Evolutionary conservation across 2,329 filamentous ascomycete species (phyloP), one percentile per base, ranked within the genome.

Genomic region (Epichloe elymi): DNA sequence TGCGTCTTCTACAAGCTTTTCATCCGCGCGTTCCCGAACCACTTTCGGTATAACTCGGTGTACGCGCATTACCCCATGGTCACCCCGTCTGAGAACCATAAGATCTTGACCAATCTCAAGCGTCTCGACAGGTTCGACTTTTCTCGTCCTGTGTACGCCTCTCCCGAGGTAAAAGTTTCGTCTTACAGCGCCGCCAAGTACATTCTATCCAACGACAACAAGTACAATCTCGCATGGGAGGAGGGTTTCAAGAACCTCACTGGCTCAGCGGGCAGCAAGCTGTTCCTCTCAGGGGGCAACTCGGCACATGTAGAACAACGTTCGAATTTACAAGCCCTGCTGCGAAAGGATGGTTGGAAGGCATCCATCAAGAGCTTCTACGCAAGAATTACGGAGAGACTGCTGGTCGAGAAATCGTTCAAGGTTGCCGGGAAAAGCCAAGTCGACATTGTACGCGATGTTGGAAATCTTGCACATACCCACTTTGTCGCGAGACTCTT

Each of bases 1-100:
- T 88, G 85, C 58, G 80, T 89, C 12, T 86, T 91, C 67, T 89
- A 90, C 73, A 94, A 93, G 71, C 75, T 94, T 37, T 84, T 90
- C 63, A 72, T 87, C 37, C 78, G 84, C 5, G 85, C 86, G 0
- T 88, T 94, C 72, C 88, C 88, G 1, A 76, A 85, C 56, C 84
- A 88, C 68, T 91, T 90, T 74, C 80, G 79, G 62, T 68, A 74
- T 19, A 83, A 93, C 69, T 89, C 85, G 0, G 80, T 90, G 50
- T 94, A 91, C 56, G 87, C 85, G 0, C 86, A 90, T 62, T 89
- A 84, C 61, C 86, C 82, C n/a, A 80, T 80, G 76, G 68, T 71
- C 3, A 81, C 85, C 2, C 87, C 88, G 0, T 70, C 72, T 0
- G 86, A 90, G 62, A 93, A 88, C 65, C 68, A 75, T 52, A 79